A percentile compares a stretch with the other conserved stretches of the same genome.
These are phyloP conservation scores for Platanthera guangdongensis DNA, from an alignment of 106 monocot genomes.

Conservation along the genomic window DNA sequence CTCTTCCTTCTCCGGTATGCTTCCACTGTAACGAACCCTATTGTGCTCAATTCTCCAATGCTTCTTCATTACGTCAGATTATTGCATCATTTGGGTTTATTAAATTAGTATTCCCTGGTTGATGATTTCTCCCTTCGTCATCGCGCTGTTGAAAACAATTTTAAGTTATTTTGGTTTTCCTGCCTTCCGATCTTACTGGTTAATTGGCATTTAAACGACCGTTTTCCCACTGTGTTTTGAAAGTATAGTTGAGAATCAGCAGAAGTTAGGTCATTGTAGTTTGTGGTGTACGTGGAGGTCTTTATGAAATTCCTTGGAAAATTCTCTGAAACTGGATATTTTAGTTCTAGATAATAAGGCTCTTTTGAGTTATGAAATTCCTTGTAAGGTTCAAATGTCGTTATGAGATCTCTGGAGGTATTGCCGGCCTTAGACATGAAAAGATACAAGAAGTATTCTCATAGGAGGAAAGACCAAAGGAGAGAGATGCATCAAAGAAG, in stretches of 20 bases:
- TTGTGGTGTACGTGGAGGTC: not conserved
- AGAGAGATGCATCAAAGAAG: too few species aligned
- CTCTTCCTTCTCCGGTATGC: conserved; percentile 34
- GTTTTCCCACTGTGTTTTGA: not conserved
- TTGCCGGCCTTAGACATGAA: too few species aligned
- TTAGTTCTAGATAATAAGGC: not conserved
- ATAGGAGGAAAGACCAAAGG: too few species aligned
- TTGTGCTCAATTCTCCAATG: not conserved
- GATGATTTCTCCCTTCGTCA: not conserved
- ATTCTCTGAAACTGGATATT: not conserved
- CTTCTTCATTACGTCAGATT: not conserved
- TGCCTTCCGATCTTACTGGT: not conserved
- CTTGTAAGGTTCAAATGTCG: too few species aligned
- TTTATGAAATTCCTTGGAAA: not conserved
- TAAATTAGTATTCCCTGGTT: not conserved
- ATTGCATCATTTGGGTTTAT: not conserved
- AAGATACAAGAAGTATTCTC: too few species aligned
- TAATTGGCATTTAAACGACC: not conserved
- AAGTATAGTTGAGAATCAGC: not conserved
- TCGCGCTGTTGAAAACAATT: not conserved
- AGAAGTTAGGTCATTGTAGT: not conserved
- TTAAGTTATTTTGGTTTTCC: not conserved
- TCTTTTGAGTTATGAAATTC: too few species aligned
- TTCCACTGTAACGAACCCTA: not conserved
- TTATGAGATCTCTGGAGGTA: too few species aligned